A percentile compares a stretch with the other conserved stretches of the same genome.
These are phyloP conservation scores for Hypoxylon sp. DNA, from an alignment of 2,329 filamentous ascomycete genomes.

Conservation along the genomic window DNA sequence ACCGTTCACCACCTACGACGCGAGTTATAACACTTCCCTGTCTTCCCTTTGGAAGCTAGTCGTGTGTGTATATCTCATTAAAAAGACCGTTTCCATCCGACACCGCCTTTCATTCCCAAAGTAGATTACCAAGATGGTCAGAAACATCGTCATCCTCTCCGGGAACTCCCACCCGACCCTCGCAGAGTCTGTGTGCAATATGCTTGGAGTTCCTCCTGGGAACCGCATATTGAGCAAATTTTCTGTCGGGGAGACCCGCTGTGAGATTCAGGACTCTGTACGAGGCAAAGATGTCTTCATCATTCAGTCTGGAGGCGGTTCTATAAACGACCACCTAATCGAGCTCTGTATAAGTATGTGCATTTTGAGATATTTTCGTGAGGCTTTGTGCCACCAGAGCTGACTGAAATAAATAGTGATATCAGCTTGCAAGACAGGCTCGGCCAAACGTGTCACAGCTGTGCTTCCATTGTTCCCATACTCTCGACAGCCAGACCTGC, in stretches of 20 bases:
- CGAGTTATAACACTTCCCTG: constrained; percentile 12
- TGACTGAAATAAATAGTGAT: constrained; percentile 68
- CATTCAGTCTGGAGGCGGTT: constrained; percentile 92
- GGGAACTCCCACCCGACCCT: constrained; percentile 93
- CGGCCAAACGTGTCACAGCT: constrained; percentile 91
- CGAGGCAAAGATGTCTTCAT: constrained; percentile 99
- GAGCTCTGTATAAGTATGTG: constrained; percentile 86
- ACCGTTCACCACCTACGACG: constrained; percentile 9
- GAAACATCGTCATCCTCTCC: constrained; percentile 93
- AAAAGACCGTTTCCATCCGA: constrained; percentile 21
- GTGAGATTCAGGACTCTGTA: constrained; percentile 96
- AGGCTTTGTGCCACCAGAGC: constrained; percentile 10
- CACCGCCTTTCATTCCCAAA: constrained; percentile 38
- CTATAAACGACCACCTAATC: constrained; percentile 96
- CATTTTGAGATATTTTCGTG: constrained; percentile 10
- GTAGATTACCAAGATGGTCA: constrained; percentile 76
- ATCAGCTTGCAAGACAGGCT: constrained; percentile 96
- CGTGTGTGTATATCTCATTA: constrained; percentile 6
- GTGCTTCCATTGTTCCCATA: constrained; percentile 97
- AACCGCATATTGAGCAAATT: constrained; percentile 92
- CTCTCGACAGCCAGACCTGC: constrained; percentile 94
- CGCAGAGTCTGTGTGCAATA: constrained; percentile 87
- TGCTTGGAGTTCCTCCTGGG: constrained; percentile 87
- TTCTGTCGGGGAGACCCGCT: constrained; percentile 92
- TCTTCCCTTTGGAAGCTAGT: constrained; percentile 9